Conservation (phyloP, 768 basidiomycete species). For the Chalciporus sphaerocephalus region DNA sequence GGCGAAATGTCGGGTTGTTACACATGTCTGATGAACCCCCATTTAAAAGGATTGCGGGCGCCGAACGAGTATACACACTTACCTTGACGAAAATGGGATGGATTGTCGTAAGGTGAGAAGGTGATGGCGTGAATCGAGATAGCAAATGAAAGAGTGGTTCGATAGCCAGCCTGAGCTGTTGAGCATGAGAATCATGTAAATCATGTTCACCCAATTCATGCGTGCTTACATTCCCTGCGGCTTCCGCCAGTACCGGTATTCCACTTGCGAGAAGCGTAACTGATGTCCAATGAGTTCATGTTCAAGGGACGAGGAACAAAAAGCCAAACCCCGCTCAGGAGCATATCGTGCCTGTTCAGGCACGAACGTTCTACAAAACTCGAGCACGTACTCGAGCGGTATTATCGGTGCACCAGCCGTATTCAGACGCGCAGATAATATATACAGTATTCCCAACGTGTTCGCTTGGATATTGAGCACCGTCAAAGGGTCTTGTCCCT, state of each 20-base stretch:
- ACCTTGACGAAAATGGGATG: constrained; percentile 68
- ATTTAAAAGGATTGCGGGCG: background rate
- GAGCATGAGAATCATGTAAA: constrained; percentile 22
- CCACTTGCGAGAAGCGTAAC: constrained; percentile 65
- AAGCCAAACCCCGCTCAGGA: constrained; percentile 58
- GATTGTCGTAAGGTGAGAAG: constrained; percentile 60
- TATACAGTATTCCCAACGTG: constrained; percentile 65
- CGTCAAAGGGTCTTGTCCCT: constrained; percentile 65
- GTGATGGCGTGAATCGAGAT: constrained; percentile 54
- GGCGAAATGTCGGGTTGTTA: constrained; percentile 48
- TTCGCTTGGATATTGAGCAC: constrained; percentile 52
- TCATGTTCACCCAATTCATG: background rate
- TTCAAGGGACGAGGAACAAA: background rate
- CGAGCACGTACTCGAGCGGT: constrained; percentile 38
- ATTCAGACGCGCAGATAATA: constrained; percentile 67
- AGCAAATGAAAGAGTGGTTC: constrained; percentile 57
- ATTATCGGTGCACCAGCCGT: constrained; percentile 37
- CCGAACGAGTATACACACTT: constrained; percentile 17
- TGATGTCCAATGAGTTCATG: constrained; percentile 26
- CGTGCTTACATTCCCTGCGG: constrained; percentile 48
- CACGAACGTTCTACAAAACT: constrained; percentile 61
- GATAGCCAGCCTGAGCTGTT: constrained; percentile 46
- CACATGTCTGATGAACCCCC: constrained; percentile 47
- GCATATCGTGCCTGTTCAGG: constrained; percentile 61
- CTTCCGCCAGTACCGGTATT: constrained; percentile 48